Percentiles rank a stretch among this genome's conserved stretches.
phyloP scores from a whole-genome alignment of 805 yeast genomes.

The Cyberlindnera mississippiensis region DNA sequence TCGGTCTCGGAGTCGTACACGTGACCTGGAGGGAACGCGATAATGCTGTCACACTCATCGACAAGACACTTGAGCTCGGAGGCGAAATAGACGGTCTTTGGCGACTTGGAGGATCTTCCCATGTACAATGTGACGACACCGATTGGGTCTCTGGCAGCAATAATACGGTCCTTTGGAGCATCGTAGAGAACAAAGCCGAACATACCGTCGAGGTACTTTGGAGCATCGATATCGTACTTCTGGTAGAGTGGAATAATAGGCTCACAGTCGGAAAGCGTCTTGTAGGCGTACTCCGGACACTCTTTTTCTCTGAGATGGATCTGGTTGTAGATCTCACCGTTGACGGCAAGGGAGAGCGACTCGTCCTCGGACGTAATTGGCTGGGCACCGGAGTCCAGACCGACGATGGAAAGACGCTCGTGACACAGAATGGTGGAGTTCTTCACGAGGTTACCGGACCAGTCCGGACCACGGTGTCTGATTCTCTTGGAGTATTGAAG shows the following conservation, averaged over 20 bases:
- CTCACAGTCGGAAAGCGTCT: constrained; percentile 94
- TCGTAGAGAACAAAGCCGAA: constrained; percentile 94
- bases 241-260: constrained; percentile 90
- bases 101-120: constrained; percentile 71
- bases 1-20: constrained; percentile 91
- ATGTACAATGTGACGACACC: constrained; percentile 95
- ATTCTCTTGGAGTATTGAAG: constrained; percentile 86
- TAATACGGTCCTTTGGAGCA: constrained; percentile 73
- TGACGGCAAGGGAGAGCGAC: constrained; percentile 73
- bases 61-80: constrained; percentile 91
- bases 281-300: constrained; percentile 67
- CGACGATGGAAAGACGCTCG: constrained; percentile 97
- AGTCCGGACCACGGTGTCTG: constrained; percentile 99
- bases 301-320: constrained; percentile 79
- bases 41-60: constrained; percentile 90
- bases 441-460: constrained; percentile 86
- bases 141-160: constrained; percentile 98
- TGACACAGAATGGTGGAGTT: constrained; percentile 84
- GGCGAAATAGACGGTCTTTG: constrained; percentile 83
- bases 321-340: constrained; percentile 99
- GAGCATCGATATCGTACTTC: constrained; percentile 86
- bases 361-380: constrained; percentile 85
- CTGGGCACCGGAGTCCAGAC: constrained; percentile 97
- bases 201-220: constrained; percentile 95
- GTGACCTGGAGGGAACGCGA: constrained; percentile 98